Base-by-base conservation (phyloP, 164 flowering plant species). In the Pachysandra terminalis region DNA sequence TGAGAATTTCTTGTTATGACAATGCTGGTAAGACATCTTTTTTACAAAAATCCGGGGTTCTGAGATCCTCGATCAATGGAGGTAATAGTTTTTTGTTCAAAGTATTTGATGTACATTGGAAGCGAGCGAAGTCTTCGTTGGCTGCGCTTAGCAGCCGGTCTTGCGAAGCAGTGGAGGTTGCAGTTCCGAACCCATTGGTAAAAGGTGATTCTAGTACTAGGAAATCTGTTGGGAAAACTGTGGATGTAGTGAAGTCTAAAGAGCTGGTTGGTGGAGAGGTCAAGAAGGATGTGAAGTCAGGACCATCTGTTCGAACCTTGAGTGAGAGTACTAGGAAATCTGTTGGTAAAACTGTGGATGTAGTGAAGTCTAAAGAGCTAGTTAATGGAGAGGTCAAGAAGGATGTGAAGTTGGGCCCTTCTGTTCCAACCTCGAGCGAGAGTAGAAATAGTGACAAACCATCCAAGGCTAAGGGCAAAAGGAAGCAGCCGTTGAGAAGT, bases 1-100 rank as follows among this genome's bases (percentile, higher is more conserved):
- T 52, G 27, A 76, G 63, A 64, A 75, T 63, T 9, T 72, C 72
- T 58, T 85, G 76, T 72, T n/a, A 66, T 70, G 74, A 56, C 27
- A 59, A 52, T 51, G 19, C 24, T 9, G 52, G 58, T 59, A 70
- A 61, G 60, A 77, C 75, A 35, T 74, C 59, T 15, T 56, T 68
- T 25, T 74, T 23, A 19, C 28, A 49, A 64, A 59, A 57, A 25
- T 59, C 59, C 35, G 64, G 58, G 60, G 45, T 54, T 58, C 66
- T 64, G 49, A 54, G 49, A 22, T 40, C 65, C 48, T 40, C 57
- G 63, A 35, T 52, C 10, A 67, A 40, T 56, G 66, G 48, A 68
- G 56, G 32, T 64, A 63, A 67, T 13, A 66, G 40, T 41, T 41
- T 61, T 35, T 24, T 48, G 9, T 35, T 68, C 58, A 70, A 73